Conservation (phyloP, 2,329 filamentous ascomycete genomes). For the Diaporthe sp. region DNA sequence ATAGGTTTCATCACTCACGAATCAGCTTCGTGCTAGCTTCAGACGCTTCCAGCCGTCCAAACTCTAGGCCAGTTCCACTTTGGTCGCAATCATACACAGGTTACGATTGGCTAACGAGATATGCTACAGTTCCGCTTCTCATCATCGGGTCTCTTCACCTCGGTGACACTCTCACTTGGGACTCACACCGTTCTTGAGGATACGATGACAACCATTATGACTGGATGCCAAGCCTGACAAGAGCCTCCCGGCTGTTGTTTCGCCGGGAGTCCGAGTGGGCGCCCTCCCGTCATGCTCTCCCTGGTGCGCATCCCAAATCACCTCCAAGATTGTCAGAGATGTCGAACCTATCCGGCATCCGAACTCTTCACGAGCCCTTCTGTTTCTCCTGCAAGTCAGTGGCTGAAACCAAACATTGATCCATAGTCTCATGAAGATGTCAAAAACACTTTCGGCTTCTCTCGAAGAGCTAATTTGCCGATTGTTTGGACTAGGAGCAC, state of each 20-base stretch:
- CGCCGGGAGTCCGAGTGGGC: slow-evolving; percentile 21
- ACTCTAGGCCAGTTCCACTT: slow-evolving; percentile 22
- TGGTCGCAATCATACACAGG: slow-evolving; percentile 14
- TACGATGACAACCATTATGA: slow-evolving; percentile 10
- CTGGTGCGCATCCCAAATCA: slow-evolving; percentile 18
- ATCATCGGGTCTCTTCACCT: slow-evolving; percentile 1
- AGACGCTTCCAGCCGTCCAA: slow-evolving; percentile 20
- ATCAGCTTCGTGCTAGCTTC: slow-evolving; percentile 32
- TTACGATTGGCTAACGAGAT: slow-evolving; percentile 40
- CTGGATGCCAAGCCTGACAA: slow-evolving; percentile 12
- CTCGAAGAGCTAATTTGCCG: slow-evolving; percentile 24
- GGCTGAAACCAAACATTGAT: slow-evolving; percentile 36
- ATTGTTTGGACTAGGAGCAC: slow-evolving; percentile 27
- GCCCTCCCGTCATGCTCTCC: background rate
- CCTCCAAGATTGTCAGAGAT: slow-evolving; percentile 12
- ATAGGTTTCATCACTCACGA: slow-evolving; percentile 33
- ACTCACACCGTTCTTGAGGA: background rate
- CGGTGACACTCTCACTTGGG: slow-evolving; percentile 21
- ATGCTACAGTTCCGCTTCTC: slow-evolving; percentile 25
- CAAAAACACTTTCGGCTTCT: slow-evolving; percentile 13
- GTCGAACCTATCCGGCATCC: slow-evolving; percentile 25
- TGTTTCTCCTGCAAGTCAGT: slow-evolving; percentile 32
- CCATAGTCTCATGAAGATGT: background rate
- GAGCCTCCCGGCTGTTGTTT: slow-evolving; percentile 30
- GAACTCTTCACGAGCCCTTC: slow-evolving; percentile 15